Percentiles rank a stretch among this genome's conserved stretches.
phyloP scores from a whole-genome alignment of 129 eudicot species.

The Heracleum sosnowskyi region DNA sequence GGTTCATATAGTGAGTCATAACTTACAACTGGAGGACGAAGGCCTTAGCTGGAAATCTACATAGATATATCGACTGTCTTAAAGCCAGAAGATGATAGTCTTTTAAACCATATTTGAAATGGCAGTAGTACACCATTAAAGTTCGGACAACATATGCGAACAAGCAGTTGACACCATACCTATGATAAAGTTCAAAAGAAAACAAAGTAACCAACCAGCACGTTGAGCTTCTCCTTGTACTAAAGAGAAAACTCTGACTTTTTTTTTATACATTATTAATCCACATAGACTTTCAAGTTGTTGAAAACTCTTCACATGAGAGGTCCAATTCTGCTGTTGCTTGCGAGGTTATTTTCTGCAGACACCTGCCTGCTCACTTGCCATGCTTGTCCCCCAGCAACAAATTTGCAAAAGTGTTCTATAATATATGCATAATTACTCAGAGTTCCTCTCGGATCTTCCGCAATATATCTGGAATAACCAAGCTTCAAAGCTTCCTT shows the following conservation, averaged over 20 bases:
- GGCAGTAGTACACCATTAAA: not conserved
- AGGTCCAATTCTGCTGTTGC: not conserved
- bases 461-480: conserved; percentile 25
- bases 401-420: conserved; percentile 34
- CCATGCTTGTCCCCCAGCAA: conserved; percentile 15
- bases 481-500: conserved; percentile 20
- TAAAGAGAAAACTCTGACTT: not conserved
- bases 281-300: not conserved
- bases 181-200: not conserved
- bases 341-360: not conserved
- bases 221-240: not conserved
- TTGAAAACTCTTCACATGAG: not conserved
- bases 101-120: not conserved
- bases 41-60: no score
- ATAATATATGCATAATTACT: conserved; percentile 22
- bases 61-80: not conserved
- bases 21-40: no score
- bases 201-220: not conserved
- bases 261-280: not conserved
- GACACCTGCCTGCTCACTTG: conserved; percentile 12
- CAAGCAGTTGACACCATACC: not conserved
- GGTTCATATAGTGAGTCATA: no score
- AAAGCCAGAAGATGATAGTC: not conserved
- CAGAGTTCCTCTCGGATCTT: conserved; percentile 17
- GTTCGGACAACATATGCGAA: not conserved